Conservation (phyloP, 108 stramenopile genomes). For the Conticribra guillardii region DNA sequence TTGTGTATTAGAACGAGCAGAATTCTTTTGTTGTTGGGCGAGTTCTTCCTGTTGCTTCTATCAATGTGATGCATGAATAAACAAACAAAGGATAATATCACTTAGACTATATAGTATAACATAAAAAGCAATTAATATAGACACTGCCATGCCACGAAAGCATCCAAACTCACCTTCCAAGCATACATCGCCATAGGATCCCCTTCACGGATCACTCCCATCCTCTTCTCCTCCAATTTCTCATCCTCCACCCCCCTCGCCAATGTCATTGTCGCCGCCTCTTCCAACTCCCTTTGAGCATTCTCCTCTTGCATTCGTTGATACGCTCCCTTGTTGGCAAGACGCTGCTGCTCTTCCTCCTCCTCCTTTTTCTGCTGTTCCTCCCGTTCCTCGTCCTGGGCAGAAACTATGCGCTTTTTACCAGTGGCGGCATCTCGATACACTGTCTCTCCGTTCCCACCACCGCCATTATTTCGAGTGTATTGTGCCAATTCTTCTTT, state of each 20-base stretch:
- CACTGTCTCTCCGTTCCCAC: constrained; percentile 75
- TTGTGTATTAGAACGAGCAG: constrained; percentile 9
- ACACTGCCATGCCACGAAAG: background rate
- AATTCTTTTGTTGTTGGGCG: constrained; percentile 17
- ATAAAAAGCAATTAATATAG: background rate
- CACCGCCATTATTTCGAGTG: constrained; percentile 54
- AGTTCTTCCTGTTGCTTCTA: constrained; percentile 28
- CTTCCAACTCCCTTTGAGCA: constrained; percentile 49
- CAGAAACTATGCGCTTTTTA: constrained; percentile 37
- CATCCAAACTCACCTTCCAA: constrained; percentile 33
- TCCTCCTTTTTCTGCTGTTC: constrained; percentile 36
- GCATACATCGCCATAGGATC: constrained; percentile 96
- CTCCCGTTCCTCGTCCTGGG: constrained; percentile 34
- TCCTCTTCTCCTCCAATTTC: constrained; percentile 65
- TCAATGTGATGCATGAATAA: background rate
- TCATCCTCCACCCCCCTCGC: constrained; percentile 81
- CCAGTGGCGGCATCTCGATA: constrained; percentile 81
- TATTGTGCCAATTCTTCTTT: constrained; percentile 40
- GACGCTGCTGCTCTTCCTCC: constrained; percentile 48
- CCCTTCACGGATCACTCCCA: constrained; percentile 79
- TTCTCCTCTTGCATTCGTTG: constrained; percentile 77
- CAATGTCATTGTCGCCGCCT: constrained; percentile 68
- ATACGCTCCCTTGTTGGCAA: constrained; percentile 59
- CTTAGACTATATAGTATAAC: background rate
- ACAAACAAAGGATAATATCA: background rate